Base-by-base conservation (phyloP, 2,329 filamentous ascomycete genomes). In the Beauveria bassiana region DNA sequence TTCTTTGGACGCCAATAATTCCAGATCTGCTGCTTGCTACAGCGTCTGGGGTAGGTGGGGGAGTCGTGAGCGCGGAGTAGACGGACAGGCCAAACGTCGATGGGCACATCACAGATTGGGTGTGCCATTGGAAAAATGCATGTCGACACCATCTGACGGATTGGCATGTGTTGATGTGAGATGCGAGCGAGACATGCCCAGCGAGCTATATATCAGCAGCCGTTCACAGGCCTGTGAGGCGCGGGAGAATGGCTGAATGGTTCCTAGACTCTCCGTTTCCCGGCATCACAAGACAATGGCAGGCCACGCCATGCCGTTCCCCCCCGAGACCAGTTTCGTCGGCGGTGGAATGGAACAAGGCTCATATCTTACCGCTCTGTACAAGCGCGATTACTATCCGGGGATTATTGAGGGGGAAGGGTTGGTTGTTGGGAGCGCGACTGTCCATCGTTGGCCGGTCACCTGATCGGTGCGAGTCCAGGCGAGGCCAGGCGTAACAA, bases 401-500 rank as follows among this genome's bases (percentile, higher is more conserved):
- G 40, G 38, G 42, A 38, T 54, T n/a, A 26, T 53, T 24, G 4
- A 16, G 5, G 3, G 18, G 16, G 40, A 18, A 43, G 18, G 42
- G 18, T n/a, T 18, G 34, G 52, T 18, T 31, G 28, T 57, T 38
- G 14, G 42, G 38, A 26, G 14, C 47, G 43, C n/a, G n/a, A 59
- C 26, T 4, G 34, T 6, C n/a, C 49, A 24, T 51, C 34, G 47
- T 43, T 46, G 58, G 49, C 58, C 58, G 58, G 58, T 60, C 58
- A 60, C 49, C 58, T 60, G 58, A 60, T 60, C 58, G 58, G 58
- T 60, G 47, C 31, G 38, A 59, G 54, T 22, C 20, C 31, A 42
- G 9, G 28, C 55, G 52, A 40, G n/a, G 31, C 40, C 5, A 47
- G 24, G 9, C 7, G 14, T 14, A 16, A n/a, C 9, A 34, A 34